Percentiles rank a stretch among this genome's conserved stretches.
Conservation (phyloP, 169 alveolate species). For the Eimeria acervulina region DNA sequence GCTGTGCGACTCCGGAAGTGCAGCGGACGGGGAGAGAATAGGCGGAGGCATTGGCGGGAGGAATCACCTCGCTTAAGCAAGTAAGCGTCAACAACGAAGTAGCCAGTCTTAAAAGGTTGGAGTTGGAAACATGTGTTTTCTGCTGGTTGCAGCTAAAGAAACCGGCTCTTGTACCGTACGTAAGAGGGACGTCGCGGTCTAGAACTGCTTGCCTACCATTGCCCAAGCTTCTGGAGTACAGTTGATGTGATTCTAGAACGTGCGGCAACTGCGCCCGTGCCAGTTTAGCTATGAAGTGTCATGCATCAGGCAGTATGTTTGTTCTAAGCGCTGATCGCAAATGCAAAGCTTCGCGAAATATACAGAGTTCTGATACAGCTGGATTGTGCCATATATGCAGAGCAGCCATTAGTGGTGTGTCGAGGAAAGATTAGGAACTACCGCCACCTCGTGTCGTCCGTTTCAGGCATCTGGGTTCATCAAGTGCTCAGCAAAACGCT, state of each 20-base stretch:
- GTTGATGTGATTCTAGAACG: not conserved
- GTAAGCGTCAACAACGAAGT: not conserved
- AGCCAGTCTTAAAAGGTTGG: not conserved
- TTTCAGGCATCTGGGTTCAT: not conserved
- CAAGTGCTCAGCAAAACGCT: not conserved
- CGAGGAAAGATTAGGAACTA: not conserved
- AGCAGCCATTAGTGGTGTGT: not conserved
- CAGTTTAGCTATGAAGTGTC: not conserved
- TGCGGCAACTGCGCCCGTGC: not conserved
- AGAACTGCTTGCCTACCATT: not conserved
- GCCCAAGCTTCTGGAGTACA: not conserved
- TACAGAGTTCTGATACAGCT: not conserved
- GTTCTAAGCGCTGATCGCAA: not conserved
- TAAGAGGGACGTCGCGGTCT: not conserved
- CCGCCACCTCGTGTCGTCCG: not conserved
- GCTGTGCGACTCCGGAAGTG: not conserved
- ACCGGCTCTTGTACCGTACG: not conserved
- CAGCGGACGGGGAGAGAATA: not conserved
- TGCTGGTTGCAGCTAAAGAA: not conserved
- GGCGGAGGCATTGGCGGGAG: not conserved
- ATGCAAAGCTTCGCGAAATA: not conserved
- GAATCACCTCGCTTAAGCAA: not conserved
- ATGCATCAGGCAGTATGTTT: not conserved
- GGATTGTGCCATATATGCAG: not conserved
- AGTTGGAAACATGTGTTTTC: not conserved